Base-by-base conservation (phyloP, 257 asterid species). In the Eucommia ulmoides region DNA sequence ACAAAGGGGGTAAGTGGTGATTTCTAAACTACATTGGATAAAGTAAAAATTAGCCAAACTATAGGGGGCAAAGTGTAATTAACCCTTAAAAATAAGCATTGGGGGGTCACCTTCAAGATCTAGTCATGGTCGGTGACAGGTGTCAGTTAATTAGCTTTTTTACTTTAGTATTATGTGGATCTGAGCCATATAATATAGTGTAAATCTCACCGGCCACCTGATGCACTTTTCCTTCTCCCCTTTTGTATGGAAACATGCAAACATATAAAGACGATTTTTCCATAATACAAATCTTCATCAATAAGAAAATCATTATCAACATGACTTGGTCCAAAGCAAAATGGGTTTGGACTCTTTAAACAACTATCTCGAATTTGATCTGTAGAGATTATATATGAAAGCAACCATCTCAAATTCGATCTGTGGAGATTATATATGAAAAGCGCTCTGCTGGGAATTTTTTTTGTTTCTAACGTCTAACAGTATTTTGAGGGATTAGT, bases 101-200 rank as follows among this genome's bases (percentile, higher is more conserved):
- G n/a, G n/a, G n/a, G n/a, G n/a, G n/a, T n/a, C n/a, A n/a, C n/a
- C n/a, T n/a, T n/a, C n/a, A n/a, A n/a, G n/a, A n/a, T n/a, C n/a
- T n/a, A n/a, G n/a, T 41, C 51, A 7, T 49, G 67, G 74, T 24
- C 66, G 74, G 74, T 63, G 67, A 63, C 70, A 63, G 11, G 52
- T 64, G 67, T 54, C 64, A 41, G 52, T 24, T 33, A 14, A 16
- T 63, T 19, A 41, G 15, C 33, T 22, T 53, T 41, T 20, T 8
- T 20, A 1, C 9, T 8, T 19, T 7, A 44, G n/a, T 24, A 23
- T 23, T 20, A 23, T 38, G 18, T 0, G 20, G 24, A 10, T 24
- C 22, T 44, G 12, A 25, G 19, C 59, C 55, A 20, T 45, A 20
- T 24, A 54, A 20, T 16, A 38, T 15, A 8, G 15, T 5, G 5